Conservation (phyloP, 805 yeast genomes). For the Saccharomycopsis malanga region DNA sequence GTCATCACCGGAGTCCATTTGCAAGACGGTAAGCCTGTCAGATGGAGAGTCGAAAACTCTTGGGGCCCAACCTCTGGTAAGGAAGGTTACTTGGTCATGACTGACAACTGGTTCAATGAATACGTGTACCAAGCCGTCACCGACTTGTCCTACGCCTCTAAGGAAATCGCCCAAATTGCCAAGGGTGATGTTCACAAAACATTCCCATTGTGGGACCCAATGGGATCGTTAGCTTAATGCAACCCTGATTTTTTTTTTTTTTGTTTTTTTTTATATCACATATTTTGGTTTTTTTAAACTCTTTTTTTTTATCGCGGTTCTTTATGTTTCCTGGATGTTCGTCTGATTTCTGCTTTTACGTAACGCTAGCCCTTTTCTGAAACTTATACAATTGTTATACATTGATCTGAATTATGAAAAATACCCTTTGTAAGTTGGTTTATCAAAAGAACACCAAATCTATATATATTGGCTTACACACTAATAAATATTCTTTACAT, state of each 20-base stretch:
- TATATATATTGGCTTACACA: too few relatives aligned
- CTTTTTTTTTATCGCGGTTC: not conserved
- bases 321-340: not conserved
- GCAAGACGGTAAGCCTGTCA: conserved; percentile 52
- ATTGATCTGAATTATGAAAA: too few relatives aligned
- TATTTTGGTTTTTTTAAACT: not conserved
- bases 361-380: too few relatives aligned
- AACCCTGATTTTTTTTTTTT: not conserved
- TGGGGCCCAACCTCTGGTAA: conserved; percentile 67
- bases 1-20: conserved; percentile 74
- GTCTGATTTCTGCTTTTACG: not conserved
- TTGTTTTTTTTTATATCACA: too few relatives aligned
- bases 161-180: conserved; percentile 31
- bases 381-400: too few relatives aligned
- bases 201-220: conserved; percentile 72
- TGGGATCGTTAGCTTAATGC: conserved; percentile 59
- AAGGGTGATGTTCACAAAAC: conserved; percentile 43
- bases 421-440: too few relatives aligned
- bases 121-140: conserved; percentile 69
- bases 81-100: conserved; percentile 65
- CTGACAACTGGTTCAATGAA: conserved; percentile 67
- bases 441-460: too few relatives aligned
- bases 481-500: too few relatives aligned
- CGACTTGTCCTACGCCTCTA: conserved; percentile 41
- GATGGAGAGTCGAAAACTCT: conserved; percentile 72